phyloP scores from a whole-genome alignment of 441 rosid genomes.

The Erodium trifolium region DNA sequence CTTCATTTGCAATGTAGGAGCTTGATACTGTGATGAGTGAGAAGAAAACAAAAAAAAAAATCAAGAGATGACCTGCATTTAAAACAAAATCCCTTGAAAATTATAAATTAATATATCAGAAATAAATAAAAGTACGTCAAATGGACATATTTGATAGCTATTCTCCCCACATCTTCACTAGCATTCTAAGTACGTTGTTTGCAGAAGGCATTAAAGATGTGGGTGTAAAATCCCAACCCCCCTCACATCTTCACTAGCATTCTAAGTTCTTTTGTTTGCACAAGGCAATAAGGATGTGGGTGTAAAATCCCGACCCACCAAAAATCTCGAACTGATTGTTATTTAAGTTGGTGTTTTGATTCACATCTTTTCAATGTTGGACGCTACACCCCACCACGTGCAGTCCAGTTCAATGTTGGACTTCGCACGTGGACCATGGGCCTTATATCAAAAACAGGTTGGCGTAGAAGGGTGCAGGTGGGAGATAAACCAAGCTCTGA shows the following conservation, averaged over 20 bases:
- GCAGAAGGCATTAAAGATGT: background rate
- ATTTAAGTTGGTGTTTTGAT: too few relatives aligned
- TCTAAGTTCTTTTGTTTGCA: background rate
- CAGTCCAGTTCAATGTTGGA: too few relatives aligned
- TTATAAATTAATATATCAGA: background rate
- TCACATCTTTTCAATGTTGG: too few relatives aligned
- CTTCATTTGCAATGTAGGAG: slow-evolving; percentile 6
- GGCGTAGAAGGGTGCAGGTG: too few relatives aligned
- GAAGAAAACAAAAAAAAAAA: slow-evolving; percentile 6
- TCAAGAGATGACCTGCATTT: background rate
- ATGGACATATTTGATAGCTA: background rate
- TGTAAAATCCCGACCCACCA: too few relatives aligned
- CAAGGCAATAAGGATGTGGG: background rate
- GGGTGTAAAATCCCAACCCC: background rate
- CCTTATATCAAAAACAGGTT: too few relatives aligned
- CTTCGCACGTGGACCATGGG: too few relatives aligned
- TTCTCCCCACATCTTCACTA: background rate
- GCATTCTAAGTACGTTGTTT: background rate
- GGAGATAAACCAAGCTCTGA: too few relatives aligned
- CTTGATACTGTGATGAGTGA: background rate
- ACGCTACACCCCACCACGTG: too few relatives aligned
- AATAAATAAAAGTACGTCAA: background rate
- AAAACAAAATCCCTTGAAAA: background rate
- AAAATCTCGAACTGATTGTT: too few relatives aligned
- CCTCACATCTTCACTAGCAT: background rate